These are phyloP conservation scores for Magnusiomyces clavatus DNA, from an alignment of 1,139 yeast genomes.

Conservation along the genomic window DNA sequence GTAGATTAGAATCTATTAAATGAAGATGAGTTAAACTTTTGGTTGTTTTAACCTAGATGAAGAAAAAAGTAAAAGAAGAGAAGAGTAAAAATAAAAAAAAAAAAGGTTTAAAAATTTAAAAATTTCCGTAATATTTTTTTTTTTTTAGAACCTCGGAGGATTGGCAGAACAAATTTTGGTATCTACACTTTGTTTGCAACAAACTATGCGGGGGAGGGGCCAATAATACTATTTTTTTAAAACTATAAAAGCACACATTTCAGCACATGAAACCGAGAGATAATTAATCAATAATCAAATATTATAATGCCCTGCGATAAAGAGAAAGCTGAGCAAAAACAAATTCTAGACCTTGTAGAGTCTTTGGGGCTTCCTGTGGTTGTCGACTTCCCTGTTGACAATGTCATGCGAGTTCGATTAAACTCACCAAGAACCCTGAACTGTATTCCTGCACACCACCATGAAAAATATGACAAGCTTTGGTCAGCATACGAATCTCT, in stretches of 20 bases:
- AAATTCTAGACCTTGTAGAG: slow-evolving; percentile 2
- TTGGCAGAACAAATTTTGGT: too few relatives aligned
- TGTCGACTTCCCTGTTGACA: slow-evolving; percentile 8
- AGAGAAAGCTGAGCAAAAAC: slow-evolving; percentile 3
- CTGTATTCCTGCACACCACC: slow-evolving; percentile 20
- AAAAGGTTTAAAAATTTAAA: too few relatives aligned
- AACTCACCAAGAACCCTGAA: slow-evolving; percentile 21
- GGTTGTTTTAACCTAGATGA: too few relatives aligned
- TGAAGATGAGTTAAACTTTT: too few relatives aligned
- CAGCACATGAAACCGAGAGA: too few relatives aligned
- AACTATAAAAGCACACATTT: too few relatives aligned
- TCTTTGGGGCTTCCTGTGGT: slow-evolving; percentile 8
- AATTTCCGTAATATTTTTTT: too few relatives aligned
- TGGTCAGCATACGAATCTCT: slow-evolving; percentile 29
- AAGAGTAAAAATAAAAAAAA: neutral
- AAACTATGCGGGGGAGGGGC: too few relatives aligned
- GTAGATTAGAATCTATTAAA: neutral
- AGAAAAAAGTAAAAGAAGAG: neutral
- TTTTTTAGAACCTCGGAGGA: too few relatives aligned
- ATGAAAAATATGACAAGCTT: slow-evolving; percentile 17
- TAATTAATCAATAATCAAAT: neutral
- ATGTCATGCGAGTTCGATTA: slow-evolving; percentile 23
- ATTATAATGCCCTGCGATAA: neutral
- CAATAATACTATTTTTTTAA: too few relatives aligned
- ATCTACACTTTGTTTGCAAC: too few relatives aligned